Evolutionary conservation across 305 asterid genomes (phyloP).

Genomic region (Ruellia speciosa): DNA sequence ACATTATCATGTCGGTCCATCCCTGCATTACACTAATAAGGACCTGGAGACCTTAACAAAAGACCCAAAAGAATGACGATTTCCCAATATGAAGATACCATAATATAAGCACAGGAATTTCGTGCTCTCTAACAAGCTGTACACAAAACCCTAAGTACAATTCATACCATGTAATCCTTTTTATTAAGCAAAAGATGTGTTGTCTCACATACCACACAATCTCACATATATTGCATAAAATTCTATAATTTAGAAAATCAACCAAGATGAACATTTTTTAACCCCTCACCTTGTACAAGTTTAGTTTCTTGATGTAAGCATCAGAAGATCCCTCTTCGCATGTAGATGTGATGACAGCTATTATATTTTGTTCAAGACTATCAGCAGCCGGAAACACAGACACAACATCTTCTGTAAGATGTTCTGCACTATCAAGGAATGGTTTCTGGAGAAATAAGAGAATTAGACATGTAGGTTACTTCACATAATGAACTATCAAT

Average conservation of each 20-base stretch:
- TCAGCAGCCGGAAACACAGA: slow-evolving; percentile 94
- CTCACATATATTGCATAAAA: not conserved
- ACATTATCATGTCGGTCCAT: not conserved
- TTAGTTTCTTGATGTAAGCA: slow-evolving; percentile 57
- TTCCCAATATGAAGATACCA: not conserved
- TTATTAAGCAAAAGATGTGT: not conserved
- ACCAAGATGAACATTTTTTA: no score
- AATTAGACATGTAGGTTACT: slow-evolving; percentile 23
- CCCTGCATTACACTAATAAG: not conserved
- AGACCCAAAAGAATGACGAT: not conserved
- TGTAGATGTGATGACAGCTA: slow-evolving; percentile 53
- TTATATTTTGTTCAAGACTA: slow-evolving; percentile 66
- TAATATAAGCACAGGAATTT: not conserved
- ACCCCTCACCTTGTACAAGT: slow-evolving; percentile 58
- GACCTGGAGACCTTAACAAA: not conserved
- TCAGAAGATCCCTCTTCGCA: slow-evolving; percentile 82
- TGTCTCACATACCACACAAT: not conserved
- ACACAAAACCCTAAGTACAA: not conserved
- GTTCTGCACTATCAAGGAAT: slow-evolving; percentile 76
- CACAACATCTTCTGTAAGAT: slow-evolving; percentile 89
- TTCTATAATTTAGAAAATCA: not conserved
- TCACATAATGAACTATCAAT: slow-evolving; percentile 19
- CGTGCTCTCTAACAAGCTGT: not conserved
- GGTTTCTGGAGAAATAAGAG: slow-evolving; percentile 58
- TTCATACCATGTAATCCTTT: not conserved